Conservation (phyloP, 2,329 filamentous ascomycete species). For the Fusarium subglutinans region DNA sequence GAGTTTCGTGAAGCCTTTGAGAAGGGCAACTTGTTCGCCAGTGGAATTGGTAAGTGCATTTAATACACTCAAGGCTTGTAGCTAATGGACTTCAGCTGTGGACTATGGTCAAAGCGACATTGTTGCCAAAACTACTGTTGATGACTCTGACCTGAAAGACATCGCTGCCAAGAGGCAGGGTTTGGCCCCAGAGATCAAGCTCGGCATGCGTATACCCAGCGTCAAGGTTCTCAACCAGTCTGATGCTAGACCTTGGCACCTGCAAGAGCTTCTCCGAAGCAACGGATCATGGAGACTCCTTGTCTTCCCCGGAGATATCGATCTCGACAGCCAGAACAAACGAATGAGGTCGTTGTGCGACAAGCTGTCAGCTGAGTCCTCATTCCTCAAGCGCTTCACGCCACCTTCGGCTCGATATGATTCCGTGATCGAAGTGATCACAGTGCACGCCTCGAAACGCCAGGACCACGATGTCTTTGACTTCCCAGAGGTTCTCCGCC, state of each 20-base stretch:
- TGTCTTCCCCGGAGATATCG: constrained; percentile 45
- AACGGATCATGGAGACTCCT: constrained; percentile 66
- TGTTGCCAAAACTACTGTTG: constrained; percentile 5
- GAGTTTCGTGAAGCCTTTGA: constrained; percentile 70
- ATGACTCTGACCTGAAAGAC: neutral
- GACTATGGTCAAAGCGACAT: constrained; percentile 32
- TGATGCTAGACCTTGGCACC: constrained; percentile 64
- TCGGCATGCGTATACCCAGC: constrained; percentile 67
- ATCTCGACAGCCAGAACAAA: neutral
- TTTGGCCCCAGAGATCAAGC: constrained; percentile 52
- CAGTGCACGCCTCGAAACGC: constrained; percentile 65
- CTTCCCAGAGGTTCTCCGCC: constrained; percentile 56
- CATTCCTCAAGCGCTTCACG: neutral
- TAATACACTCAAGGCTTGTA: accelerated
- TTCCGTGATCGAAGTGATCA: constrained; percentile 65
- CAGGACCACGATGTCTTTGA: constrained; percentile 54
- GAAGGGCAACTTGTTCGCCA: constrained; percentile 60
- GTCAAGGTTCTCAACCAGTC: constrained; percentile 69
- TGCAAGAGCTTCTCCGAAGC: constrained; percentile 57
- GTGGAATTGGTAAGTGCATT: neutral
- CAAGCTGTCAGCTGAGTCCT: constrained; percentile 30
- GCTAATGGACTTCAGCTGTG: neutral
- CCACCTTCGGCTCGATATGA: constrained; percentile 21
- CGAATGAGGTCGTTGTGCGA: constrained; percentile 47
- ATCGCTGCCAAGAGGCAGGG: constrained; percentile 18